Evolutionary conservation across 2,329 filamentous ascomycete species (phyloP), one percentile per base, ranked within the genome.

Genomic region (Penicillium digitatum): DNA sequence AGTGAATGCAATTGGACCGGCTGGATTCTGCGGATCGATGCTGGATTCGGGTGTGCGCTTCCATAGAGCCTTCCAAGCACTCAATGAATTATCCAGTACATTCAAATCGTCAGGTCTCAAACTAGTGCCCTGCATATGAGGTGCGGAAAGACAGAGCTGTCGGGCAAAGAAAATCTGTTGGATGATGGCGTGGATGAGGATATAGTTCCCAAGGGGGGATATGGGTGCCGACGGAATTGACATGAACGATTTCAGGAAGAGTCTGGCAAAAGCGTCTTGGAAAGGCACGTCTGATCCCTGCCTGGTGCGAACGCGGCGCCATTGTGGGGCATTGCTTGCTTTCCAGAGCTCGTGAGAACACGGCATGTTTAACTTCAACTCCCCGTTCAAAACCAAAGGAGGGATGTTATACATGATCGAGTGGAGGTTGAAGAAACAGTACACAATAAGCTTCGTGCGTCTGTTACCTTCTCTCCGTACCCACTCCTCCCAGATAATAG

Each of bases 331-430:
- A 35, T 76, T 80, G 11, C 71, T 69, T 3, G 82, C 81, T 61
- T 80, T 81, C 78, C 82, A 85, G 54, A 81, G 77, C 24, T 79
- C 77, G 32, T 78, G 78, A 43, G 76, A 78, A 57, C 78, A 81
- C 0, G 82, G 82, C 60, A 85, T 76, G 48, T 77, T 76, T 58
- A 83, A 66, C 48, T 77, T 78, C 48, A 84, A 66, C 66, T 85
- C 80, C 31, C 76, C 75, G 62, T 81, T 83, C 49, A 82, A 64
- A 26, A 85, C 78, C 40, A 83, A 72, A 0, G 83, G 82, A 27
- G 82, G 81, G 14, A 83, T 81, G 65, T 84, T 82, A 72, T 84
- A 85, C 62, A 82, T 82, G 51, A 85, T 82, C 32, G 79, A 82
- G 58, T 85, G 82, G 2, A 85, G 73, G 62, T 84, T 84, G 56